Base-by-base conservation (phyloP, 164 flowering plant genomes). In the Chimonanthus salicifolius region DNA sequence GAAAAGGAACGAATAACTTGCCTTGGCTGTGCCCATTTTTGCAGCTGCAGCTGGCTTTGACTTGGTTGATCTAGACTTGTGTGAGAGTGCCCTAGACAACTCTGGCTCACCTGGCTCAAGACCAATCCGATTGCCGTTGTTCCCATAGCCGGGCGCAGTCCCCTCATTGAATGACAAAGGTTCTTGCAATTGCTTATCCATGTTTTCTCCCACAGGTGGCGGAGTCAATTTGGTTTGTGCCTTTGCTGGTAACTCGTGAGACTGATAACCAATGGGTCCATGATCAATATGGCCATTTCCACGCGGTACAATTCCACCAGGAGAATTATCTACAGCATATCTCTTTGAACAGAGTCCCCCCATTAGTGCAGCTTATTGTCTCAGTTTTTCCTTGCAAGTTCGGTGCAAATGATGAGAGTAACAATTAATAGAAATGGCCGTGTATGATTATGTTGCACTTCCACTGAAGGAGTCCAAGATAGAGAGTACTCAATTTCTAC, bases 341-440 rank as follows among this genome's bases (percentile, higher is more conserved):
- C 93, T 83, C 82, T 83, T 89, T 73, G 96, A 89, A 82, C 98
- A 93, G 78, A 93, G 69, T 74, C 98, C 94, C 63, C 98, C 98
- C 98, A 93, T 93, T 58, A 63, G 33, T 73, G 70, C 43, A 16
- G 51, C 76, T 20, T 20, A 72, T 64, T 46, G 9, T 13, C 50
- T 72, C 11, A 13, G n/a, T 16, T 43, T 62, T 9, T 43, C 43
- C 18, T 58, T 63, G 33, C 45, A 43, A 8, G 48, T 43, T 44
- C 60, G 16, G 11, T 6, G 60, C 66, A 8, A 18, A 46, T 5
- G 47, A 47, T 43, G n/a, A 33, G 66, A 63, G 4, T 21, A 63
- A 9, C 66, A 63, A 51, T 51, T 51, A 51, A 51, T 51, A 49
- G 9, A 43, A 47, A n/a, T 48, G 33, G 33, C 21, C 67, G 9